Conservation (phyloP, 305 asterid species). For the Plantago coronopus region DNA sequence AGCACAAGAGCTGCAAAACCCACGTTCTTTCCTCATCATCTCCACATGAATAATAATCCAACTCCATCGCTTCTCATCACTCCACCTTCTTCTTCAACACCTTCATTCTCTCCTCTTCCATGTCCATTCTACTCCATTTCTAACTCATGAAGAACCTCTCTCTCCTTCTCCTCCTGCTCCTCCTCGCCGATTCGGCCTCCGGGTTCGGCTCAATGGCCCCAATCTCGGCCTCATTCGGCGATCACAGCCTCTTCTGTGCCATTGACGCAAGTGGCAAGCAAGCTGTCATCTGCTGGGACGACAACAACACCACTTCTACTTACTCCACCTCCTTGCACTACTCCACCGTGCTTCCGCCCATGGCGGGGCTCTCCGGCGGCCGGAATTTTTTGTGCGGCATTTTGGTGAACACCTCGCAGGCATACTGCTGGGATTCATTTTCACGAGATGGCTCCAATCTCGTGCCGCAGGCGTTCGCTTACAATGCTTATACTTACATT, state of each 20-base stretch:
- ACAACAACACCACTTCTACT: conserved; percentile 33
- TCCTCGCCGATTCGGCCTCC: conserved; percentile 34
- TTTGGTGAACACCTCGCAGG: conserved; percentile 65
- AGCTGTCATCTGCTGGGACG: conserved; percentile 82
- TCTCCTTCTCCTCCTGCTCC: conserved; percentile 19
- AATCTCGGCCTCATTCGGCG: conserved; percentile 77
- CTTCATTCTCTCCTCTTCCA: conserved; percentile 32
- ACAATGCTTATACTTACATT: conserved; percentile 57
- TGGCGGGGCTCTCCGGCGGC: conserved; percentile 84
- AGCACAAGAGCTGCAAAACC: conserved; percentile 26
- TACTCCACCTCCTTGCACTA: conserved; percentile 29
- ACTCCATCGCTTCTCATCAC: not conserved
- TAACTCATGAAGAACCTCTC: conserved; percentile 30
- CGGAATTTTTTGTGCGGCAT: conserved; percentile 82
- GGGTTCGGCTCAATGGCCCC: conserved; percentile 94
- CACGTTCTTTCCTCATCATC: conserved; percentile 45
- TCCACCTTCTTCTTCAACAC: not conserved
- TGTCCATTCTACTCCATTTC: conserved; percentile 28
- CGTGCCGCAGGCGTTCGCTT: conserved; percentile 43
- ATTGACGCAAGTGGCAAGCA: conserved; percentile 95
- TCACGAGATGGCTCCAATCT: conserved; percentile 46
- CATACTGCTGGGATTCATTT: conserved; percentile 59
- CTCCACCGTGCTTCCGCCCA: conserved; percentile 46
- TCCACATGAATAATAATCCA: conserved; percentile 6
- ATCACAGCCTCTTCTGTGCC: conserved; percentile 64